These are phyloP conservation scores for Chytriomyces sp. DNA, from an alignment of 192 early-diverging fungal genomes.

Conservation along the genomic window DNA sequence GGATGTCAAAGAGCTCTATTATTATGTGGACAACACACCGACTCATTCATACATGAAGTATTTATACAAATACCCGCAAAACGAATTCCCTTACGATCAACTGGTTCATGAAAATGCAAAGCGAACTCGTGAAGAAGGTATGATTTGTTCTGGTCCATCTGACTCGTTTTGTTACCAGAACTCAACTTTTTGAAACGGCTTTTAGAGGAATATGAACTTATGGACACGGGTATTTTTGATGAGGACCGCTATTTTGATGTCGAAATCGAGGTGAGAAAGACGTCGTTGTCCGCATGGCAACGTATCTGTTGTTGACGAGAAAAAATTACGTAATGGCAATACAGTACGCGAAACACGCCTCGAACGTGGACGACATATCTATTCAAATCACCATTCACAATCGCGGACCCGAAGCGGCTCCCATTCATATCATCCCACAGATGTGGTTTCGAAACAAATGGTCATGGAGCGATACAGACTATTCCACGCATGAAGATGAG, in stretches of 20 bases:
- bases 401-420: conserved; percentile 17
- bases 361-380: conserved; percentile 32
- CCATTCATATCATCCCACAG: conserved; percentile 37
- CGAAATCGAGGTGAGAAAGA: conserved; percentile 25
- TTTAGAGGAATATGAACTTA: conserved; percentile 36
- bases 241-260: conserved; percentile 40
- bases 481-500: conserved; percentile 2
- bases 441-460: conserved; percentile 44
- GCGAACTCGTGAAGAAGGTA: conserved; percentile 29
- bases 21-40: conserved; percentile 43
- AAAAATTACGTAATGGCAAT: neutral
- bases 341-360: conserved; percentile 36
- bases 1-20: conserved; percentile 46
- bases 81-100: conserved; percentile 42
- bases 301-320: neutral
- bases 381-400: conserved; percentile 33
- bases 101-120: conserved; percentile 29
- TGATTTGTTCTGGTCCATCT: neutral
- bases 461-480: conserved; percentile 29
- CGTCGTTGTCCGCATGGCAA: neutral
- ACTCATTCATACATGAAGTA: conserved; percentile 40
- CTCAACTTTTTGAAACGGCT: neutral
- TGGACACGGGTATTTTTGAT: conserved; percentile 42
- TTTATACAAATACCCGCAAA: conserved; percentile 47
- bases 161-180: neutral